Evolutionary conservation across 2,329 filamentous ascomycete species (phyloP).

Genomic region (Aphanoascus verrucosus): DNA sequence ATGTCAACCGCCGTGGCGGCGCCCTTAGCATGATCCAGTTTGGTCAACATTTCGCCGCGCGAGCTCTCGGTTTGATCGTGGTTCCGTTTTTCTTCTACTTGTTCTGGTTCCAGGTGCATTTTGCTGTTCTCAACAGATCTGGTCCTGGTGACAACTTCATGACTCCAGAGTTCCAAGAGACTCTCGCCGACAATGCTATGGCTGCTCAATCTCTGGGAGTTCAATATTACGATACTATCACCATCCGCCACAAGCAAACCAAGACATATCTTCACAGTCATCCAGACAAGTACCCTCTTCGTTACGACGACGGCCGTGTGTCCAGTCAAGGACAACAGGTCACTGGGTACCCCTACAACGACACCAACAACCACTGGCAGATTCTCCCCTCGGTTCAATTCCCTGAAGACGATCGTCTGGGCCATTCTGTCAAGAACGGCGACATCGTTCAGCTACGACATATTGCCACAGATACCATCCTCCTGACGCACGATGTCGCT

Average conservation of each 20-base stretch:
- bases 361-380: slow-evolving; percentile 98
- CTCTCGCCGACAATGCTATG: slow-evolving; percentile 89
- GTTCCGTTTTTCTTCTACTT: slow-evolving; percentile 96
- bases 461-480: slow-evolving; percentile 69
- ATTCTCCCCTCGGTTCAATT: slow-evolving; percentile 57
- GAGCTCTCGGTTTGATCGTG: slow-evolving; percentile 73
- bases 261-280: slow-evolving; percentile 95
- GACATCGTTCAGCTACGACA: slow-evolving; percentile 82
- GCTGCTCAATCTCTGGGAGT: slow-evolving; percentile 74
- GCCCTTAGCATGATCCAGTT: slow-evolving; percentile 71
- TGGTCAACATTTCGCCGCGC: slow-evolving; percentile 78
- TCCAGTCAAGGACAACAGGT: slow-evolving; percentile 97
- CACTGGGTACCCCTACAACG: slow-evolving; percentile 93
- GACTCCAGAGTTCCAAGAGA: slow-evolving; percentile 96
- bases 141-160: slow-evolving; percentile 98
- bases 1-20: slow-evolving; percentile 75
- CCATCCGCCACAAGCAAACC: slow-evolving; percentile 91
- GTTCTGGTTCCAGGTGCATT: slow-evolving; percentile 99
- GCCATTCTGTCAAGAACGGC: slow-evolving; percentile 64
- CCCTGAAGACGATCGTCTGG: slow-evolving; percentile 45
- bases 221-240: slow-evolving; percentile 80
- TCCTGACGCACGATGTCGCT: slow-evolving; percentile 91
- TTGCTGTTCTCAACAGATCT: slow-evolving; percentile 74
- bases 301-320: slow-evolving; percentile 94
- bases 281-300: slow-evolving; percentile 73